Evolutionary conservation across 257 asterid genomes (phyloP).

Genomic region (Avicennia marina): DNA sequence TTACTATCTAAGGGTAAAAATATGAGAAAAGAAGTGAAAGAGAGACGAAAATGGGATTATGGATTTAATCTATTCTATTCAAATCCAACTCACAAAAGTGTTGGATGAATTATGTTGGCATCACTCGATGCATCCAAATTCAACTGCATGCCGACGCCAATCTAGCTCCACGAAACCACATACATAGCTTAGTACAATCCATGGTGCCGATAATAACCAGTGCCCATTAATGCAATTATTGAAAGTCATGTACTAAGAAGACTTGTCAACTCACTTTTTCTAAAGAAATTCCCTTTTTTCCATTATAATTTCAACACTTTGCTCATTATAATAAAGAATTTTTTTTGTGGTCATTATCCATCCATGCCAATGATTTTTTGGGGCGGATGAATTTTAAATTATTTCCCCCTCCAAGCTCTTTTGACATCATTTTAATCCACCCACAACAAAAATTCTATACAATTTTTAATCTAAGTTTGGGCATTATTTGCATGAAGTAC

Average conservation of each 20-base stretch:
- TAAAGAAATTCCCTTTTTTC: background rate
- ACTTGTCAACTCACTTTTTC: conserved; percentile 1
- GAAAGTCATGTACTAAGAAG: background rate
- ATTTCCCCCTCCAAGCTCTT: background rate
- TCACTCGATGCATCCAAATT: no score
- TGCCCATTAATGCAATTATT: background rate
- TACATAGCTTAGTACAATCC: background rate
- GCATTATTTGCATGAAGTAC: conserved; percentile 3
- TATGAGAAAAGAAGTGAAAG: no score
- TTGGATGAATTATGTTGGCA: no score
- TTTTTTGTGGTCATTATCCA: no score
- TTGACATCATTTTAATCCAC: no score
- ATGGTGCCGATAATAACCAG: conserved; percentile 2
- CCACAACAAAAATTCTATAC: background rate
- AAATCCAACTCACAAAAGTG: no score
- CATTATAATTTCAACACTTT: background rate
- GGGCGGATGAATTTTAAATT: no score
- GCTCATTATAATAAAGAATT: no score
- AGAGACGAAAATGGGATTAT: no score
- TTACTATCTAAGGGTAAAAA: no score
- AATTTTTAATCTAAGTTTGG: background rate
- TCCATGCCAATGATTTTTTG: no score
- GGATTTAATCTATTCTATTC: no score
- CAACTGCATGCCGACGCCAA: background rate
- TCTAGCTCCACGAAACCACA: background rate